Base-by-base conservation (phyloP, 805 yeast genomes). In the Candida manassasensis region DNA sequence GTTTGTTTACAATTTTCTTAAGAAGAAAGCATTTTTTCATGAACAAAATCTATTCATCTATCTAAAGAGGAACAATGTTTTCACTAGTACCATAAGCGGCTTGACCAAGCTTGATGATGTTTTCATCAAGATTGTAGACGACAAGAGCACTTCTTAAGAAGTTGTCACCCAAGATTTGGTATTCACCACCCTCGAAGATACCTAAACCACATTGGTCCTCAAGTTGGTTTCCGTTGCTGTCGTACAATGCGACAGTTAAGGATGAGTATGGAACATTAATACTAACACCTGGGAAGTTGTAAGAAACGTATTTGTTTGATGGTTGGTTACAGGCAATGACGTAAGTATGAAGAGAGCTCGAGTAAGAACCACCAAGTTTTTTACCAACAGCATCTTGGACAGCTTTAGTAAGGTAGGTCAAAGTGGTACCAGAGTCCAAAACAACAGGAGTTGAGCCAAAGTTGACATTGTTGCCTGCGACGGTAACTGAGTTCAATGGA, bases 91-190 rank as follows among this genome's bases (percentile, higher is more conserved):
- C 27, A 34, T 28, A 38, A 38, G 26, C 43, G 26, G 21, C 79
- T 41, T 68, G 74, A 3, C 78, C 81, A 49, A 80, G 39, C 7
- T 81, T 73, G 26, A 80, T 56, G 45, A 71, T 63, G 31, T 56
- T 53, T 47, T 69, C 67, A 21, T 74, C 81, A 35, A 77, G 53
- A 51, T 81, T 79, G 55, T 72, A 78, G 17, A 77, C 81, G 18
- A 75, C 64, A 52, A 77, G 79, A 2, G 79, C 77, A 35, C 73
- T 64, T 32, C 81, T 64, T 41, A 81, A 53, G 50, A 81, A 73
- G 26, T 70, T 66, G 48, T 79, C 84, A 11, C 88, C 88, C 21
- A 81, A 59, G 36, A 77, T 67, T 30, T 41, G 27, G 29, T 21
- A 35, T n/a, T n/a, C n/a, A n/a, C 34, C 27, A 13, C 28, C 14